phyloP scores from a whole-genome alignment of 2,329 filamentous ascomycete genomes.

The Fusarium sp. region DNA sequence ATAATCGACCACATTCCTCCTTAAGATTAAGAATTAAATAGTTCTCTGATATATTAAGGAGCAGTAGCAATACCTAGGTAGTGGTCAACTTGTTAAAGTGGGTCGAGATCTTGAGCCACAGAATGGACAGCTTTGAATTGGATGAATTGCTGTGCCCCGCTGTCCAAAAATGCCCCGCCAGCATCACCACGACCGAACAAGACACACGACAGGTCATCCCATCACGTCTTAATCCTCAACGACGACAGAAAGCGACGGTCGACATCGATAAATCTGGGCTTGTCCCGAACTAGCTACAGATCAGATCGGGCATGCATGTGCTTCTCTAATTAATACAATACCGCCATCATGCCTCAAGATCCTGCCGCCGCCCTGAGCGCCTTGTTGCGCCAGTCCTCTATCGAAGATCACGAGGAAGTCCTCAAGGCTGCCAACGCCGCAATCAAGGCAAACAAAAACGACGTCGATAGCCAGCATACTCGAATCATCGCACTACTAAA shows the following conservation, averaged over 20 bases:
- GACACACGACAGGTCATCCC: constrained; percentile 34
- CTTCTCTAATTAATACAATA: constrained; percentile 26
- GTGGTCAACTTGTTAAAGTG: background rate
- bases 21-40: background rate
- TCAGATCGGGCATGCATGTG: constrained; percentile 43
- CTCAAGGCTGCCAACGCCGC: constrained; percentile 72
- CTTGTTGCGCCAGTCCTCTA: constrained; percentile 65
- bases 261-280: background rate
- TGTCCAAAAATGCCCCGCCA: constrained; percentile 49
- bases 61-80: no score
- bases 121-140: constrained; percentile 28
- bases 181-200: constrained; percentile 34
- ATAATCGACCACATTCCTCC: background rate
- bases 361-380: constrained; percentile 64
- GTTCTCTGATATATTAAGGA: background rate
- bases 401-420: constrained; percentile 79
- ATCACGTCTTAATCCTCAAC: constrained; percentile 15
- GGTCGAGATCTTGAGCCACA: constrained; percentile 15
- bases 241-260: background rate
- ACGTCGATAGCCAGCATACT: constrained; percentile 72
- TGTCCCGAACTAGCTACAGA: background rate
- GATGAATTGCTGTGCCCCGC: constrained; percentile 45
- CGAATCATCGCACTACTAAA: constrained; percentile 81
- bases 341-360: constrained; percentile 56
- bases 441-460: constrained; percentile 69